Percentiles rank a stretch among this genome's conserved stretches.
phyloP scores from a whole-genome alignment of 2,329 filamentous ascomycete genomes.

The Sclerotinia trifoliorum region DNA sequence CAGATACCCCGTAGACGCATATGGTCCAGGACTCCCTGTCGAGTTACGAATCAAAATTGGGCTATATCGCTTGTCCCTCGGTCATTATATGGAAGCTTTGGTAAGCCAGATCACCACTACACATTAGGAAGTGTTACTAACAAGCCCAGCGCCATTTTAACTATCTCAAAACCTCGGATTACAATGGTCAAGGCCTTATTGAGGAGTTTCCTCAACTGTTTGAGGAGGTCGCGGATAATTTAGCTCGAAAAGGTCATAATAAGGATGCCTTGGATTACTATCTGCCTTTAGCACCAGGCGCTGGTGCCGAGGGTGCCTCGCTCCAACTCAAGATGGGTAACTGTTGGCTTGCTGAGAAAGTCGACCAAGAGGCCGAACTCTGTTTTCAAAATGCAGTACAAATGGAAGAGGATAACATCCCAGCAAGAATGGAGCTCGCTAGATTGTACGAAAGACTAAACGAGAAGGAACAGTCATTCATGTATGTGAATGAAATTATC shows the following conservation, averaged over 20 bases:
- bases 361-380: constrained; percentile 69
- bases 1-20: constrained; percentile 55
- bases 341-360: constrained; percentile 66
- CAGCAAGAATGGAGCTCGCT: constrained; percentile 75
- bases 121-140: constrained; percentile 24
- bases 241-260: constrained; percentile 51
- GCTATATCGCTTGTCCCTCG: constrained; percentile 73
- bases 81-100: constrained; percentile 69
- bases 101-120: constrained; percentile 47
- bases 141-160: constrained; percentile 59
- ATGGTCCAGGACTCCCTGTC: constrained; percentile 72
- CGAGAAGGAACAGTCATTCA: constrained; percentile 72
- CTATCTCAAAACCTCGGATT: constrained; percentile 64
- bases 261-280: constrained; percentile 59
- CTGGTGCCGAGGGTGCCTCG: constrained; percentile 50
- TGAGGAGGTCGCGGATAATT: constrained; percentile 63
- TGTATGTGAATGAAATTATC: constrained; percentile 73
- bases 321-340: constrained; percentile 47
- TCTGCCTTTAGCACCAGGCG: constrained; percentile 51
- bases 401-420: constrained; percentile 67
- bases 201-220: constrained; percentile 76
- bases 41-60: constrained; percentile 84
- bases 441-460: constrained; percentile 78
- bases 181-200: constrained; percentile 50
- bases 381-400: constrained; percentile 74